These are phyloP conservation scores for Apiospora arundinis DNA, from an alignment of 2,329 filamentous ascomycete genomes.

Conservation along the genomic window DNA sequence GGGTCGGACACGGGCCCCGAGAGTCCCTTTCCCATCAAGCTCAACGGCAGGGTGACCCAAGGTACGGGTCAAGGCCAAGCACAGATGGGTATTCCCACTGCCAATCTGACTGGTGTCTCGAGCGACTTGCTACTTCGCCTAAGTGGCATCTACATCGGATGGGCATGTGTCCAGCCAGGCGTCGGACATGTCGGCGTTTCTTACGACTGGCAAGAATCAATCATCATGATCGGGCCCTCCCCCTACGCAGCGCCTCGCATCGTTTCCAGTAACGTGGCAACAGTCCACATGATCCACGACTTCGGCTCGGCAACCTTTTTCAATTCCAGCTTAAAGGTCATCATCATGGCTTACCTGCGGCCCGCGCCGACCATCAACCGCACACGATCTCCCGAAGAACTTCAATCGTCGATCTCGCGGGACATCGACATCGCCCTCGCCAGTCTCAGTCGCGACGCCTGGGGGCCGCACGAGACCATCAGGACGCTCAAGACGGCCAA, in stretches of 20 bases:
- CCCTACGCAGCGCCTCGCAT: constrained; percentile 53
- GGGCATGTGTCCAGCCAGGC: constrained; percentile 56
- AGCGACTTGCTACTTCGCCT: constrained; percentile 60
- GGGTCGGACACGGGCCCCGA: constrained; percentile 58
- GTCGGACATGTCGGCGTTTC: constrained; percentile 42
- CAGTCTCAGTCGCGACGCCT: constrained; percentile 53
- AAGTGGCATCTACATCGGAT: constrained; percentile 69
- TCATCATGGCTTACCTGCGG: constrained; percentile 67
- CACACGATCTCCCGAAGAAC: constrained; percentile 31
- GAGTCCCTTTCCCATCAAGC: constrained; percentile 59
- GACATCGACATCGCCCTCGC: constrained; percentile 52
- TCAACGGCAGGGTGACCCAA: constrained; percentile 53
- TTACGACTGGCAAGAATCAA: constrained; percentile 62
- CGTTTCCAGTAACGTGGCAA: constrained; percentile 56
- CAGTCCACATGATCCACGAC: constrained; percentile 60
- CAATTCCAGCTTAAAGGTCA: constrained; percentile 53
- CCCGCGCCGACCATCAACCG: constrained; percentile 35
- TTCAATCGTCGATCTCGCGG: constrained; percentile 40
- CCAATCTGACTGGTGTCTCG: constrained; percentile 59
- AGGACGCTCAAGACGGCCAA: constrained; percentile 46
- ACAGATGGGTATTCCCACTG: constrained; percentile 57
- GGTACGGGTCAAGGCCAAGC: constrained; percentile 49
- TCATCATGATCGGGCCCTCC: constrained; percentile 63
- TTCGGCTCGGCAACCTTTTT: constrained; percentile 51
- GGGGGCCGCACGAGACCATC: constrained; percentile 49